phyloP scores from a whole-genome alignment of 352 stramenopile genomes.

The Phytophthora capsici region DNA sequence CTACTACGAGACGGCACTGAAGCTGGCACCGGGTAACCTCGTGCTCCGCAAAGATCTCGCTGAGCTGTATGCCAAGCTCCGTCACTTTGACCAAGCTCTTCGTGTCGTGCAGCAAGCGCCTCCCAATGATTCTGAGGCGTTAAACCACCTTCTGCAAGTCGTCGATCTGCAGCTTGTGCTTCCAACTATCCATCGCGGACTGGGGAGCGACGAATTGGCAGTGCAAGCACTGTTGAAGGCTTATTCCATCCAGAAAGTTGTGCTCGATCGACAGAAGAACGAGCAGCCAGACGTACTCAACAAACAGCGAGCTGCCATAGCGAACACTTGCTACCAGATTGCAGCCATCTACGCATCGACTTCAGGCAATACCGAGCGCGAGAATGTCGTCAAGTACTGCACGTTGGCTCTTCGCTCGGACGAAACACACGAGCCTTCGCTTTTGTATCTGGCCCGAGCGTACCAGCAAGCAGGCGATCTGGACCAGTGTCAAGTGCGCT shows the following conservation, averaged over 20 bases:
- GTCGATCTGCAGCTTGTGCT: constrained; percentile 82
- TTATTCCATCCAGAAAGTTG: constrained; percentile 84
- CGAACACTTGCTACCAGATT: constrained; percentile 87
- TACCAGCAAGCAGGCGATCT: constrained; percentile 78
- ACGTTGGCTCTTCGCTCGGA: constrained; percentile 80
- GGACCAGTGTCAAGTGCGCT: constrained; percentile 89
- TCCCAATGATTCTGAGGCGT: constrained; percentile 67
- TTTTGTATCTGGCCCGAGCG: constrained; percentile 83
- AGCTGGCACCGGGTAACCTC: constrained; percentile 76
- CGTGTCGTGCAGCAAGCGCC: constrained; percentile 82
- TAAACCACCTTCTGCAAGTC: constrained; percentile 70
- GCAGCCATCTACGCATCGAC: constrained; percentile 69
- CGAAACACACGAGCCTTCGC: constrained; percentile 81
- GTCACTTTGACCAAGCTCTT: constrained; percentile 84
- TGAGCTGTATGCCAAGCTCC: constrained; percentile 89
- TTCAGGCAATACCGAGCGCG: constrained; percentile 24
- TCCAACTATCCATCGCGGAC: constrained; percentile 78
- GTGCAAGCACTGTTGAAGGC: constrained; percentile 85
- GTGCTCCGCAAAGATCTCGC: constrained; percentile 90
- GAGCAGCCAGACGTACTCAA: constrained; percentile 82
- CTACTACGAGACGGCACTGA: constrained; percentile 93
- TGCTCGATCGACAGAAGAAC: constrained; percentile 84
- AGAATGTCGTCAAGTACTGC: constrained; percentile 85
- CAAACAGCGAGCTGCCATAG: constrained; percentile 75
- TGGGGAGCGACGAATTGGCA: constrained; percentile 72